Conservation (phyloP, 371 early-diverging fungal genomes). For the Mucor velutinosus region DNA sequence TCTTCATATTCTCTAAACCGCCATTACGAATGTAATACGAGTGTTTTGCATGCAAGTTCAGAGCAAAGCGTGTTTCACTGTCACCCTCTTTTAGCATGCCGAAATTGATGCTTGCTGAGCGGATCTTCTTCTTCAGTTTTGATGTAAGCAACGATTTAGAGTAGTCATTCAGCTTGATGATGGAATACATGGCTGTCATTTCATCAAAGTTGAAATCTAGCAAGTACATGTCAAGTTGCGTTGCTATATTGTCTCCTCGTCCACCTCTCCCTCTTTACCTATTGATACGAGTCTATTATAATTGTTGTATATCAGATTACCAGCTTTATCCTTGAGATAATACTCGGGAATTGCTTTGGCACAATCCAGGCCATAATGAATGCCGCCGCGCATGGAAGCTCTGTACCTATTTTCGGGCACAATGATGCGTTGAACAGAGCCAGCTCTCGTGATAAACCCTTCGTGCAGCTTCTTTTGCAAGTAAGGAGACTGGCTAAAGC, state of each 20-base stretch:
- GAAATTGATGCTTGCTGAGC: neutral
- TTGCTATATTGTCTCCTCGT: too few relatives aligned
- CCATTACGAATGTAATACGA: neutral
- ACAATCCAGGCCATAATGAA: neutral
- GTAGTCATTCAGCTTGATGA: neutral
- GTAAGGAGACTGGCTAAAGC: constrained; percentile 45
- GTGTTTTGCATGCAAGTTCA: neutral
- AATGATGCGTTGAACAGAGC: neutral
- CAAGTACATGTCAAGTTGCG: too few relatives aligned
- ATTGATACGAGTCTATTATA: neutral
- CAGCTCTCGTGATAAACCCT: constrained; percentile 12
- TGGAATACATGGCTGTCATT: neutral
- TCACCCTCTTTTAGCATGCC: neutral
- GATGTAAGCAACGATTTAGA: too few relatives aligned
- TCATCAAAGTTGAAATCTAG: neutral
- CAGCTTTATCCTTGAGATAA: neutral
- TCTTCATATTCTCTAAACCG: neutral
- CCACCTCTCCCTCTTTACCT: neutral
- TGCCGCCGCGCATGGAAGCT: constrained; percentile 5
- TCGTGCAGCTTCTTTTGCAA: constrained; percentile 30
- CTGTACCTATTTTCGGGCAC: constrained; percentile 5
- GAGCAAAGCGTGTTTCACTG: neutral
- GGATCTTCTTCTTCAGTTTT: neutral
- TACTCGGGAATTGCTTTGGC: neutral
- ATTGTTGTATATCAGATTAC: neutral